phyloP scores from a whole-genome alignment of 2,329 filamentous ascomycete species.

The Grosmannia serpens region DNA sequence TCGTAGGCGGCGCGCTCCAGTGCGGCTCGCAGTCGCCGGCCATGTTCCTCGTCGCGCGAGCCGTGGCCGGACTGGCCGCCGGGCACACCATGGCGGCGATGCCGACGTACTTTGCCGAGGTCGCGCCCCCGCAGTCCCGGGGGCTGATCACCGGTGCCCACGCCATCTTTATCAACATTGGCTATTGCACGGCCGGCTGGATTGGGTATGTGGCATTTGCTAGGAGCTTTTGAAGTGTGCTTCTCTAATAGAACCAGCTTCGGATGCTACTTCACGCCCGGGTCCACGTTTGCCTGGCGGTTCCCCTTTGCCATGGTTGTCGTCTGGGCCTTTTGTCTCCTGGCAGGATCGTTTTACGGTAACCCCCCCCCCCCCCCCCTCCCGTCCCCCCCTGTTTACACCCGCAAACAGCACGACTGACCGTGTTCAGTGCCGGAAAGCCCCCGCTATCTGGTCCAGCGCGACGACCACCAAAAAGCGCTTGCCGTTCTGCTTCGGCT shows the following conservation, averaged over 20 bases:
- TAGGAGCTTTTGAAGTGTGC: background rate
- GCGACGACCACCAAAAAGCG: background rate
- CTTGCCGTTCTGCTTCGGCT: background rate
- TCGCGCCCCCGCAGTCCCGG: slow-evolving; percentile 1
- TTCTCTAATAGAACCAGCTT: background rate
- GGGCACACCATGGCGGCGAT: slow-evolving; percentile 1
- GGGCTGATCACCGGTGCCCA: slow-evolving; percentile 4
- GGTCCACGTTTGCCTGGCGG: slow-evolving; percentile 1
- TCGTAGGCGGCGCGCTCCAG: background rate
- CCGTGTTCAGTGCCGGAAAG: background rate
- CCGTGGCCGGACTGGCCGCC: background rate
- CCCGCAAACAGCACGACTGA: too few relatives aligned
- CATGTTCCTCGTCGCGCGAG: slow-evolving; percentile 1
- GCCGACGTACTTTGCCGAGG: slow-evolving; percentile 1
- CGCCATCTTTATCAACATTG: slow-evolving; percentile 5
- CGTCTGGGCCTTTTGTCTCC: background rate
- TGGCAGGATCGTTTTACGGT: slow-evolving; percentile 1
- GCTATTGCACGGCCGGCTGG: slow-evolving; percentile 2
- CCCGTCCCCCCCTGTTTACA: too few relatives aligned
- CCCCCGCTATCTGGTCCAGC: background rate
- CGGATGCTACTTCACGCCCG: slow-evolving; percentile 1
- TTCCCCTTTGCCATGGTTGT: slow-evolving; percentile 1
- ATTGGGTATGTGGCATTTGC: slow-evolving; percentile 1
- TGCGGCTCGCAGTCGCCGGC: background rate
- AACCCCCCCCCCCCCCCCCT: too few relatives aligned